A percentile compares a stretch with the other conserved stretches of the same genome.
Evolutionary conservation across 306 rosid genomes (phyloP).

Genomic region (Cucurbita maxima): DNA sequence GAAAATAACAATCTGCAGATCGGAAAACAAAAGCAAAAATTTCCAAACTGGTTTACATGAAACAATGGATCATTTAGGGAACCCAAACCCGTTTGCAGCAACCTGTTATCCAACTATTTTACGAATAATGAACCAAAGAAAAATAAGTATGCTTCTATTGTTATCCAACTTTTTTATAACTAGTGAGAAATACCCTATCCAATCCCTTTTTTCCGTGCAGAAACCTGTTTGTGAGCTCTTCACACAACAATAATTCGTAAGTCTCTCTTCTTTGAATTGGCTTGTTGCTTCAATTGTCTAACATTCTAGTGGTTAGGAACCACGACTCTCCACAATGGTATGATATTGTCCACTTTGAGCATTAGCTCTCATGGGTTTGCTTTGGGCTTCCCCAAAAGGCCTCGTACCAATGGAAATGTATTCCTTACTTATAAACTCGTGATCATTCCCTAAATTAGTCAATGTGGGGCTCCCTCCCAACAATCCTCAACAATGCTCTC

Average conservation of each 20-base stretch:
- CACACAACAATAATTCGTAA: conserved; percentile 23
- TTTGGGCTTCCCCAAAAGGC: too few relatives aligned
- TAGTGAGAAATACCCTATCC: neutral
- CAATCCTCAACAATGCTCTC: too few relatives aligned
- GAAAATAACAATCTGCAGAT: conserved; percentile 5
- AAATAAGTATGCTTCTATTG: neutral
- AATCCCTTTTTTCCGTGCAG: conserved; percentile 12
- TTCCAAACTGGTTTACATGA: neutral
- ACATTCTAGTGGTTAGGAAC: neutral
- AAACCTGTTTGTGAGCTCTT: conserved; percentile 39
- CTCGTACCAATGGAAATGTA: too few relatives aligned
- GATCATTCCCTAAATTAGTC: too few relatives aligned
- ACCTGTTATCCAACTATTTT: too few relatives aligned
- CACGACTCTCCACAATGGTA: too few relatives aligned
- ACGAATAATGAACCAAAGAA: neutral
- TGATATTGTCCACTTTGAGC: too few relatives aligned
- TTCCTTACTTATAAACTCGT: too few relatives aligned
- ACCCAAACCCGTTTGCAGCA: neutral
- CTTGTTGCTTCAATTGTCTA: neutral
- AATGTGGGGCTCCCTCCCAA: too few relatives aligned
- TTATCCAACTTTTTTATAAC: neutral
- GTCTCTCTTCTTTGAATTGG: conserved; percentile 1
- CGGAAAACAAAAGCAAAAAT: neutral
- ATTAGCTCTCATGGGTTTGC: too few relatives aligned
- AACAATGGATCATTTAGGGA: neutral